These are phyloP conservation scores for Jasminum sambac DNA, from an alignment of 257 asterid genomes.

Conservation along the genomic window DNA sequence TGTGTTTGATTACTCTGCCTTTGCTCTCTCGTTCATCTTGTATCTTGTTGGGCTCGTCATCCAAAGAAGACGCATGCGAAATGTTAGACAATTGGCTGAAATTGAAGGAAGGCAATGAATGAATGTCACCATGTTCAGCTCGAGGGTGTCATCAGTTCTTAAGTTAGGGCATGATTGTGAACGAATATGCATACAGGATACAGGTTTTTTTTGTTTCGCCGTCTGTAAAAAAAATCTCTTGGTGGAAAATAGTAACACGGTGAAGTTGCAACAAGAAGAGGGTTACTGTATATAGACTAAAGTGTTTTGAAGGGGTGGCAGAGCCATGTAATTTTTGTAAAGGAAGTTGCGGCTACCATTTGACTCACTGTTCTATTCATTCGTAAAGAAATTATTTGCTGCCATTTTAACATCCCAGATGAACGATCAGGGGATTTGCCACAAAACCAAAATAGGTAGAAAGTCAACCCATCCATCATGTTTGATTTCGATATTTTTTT, in stretches of 20 bases:
- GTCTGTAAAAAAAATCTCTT: neutral
- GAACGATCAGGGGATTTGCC: too few relatives aligned
- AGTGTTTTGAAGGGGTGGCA: neutral
- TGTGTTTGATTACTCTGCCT: slow-evolving; percentile 57
- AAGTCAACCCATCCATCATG: too few relatives aligned
- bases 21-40: slow-evolving; percentile 47
- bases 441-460: too few relatives aligned
- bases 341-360: neutral
- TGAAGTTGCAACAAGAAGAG: neutral
- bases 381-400: too few relatives aligned
- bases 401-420: too few relatives aligned
- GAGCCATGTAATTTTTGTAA: neutral
- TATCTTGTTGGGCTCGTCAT: slow-evolving; percentile 47
- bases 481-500: too few relatives aligned
- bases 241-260: neutral
- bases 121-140: neutral
- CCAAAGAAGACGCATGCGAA: slow-evolving; percentile 51
- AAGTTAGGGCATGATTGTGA: neutral
- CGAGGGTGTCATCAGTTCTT: slow-evolving; percentile 9
- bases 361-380: too few relatives aligned
- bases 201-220: too few relatives aligned
- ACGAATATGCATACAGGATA: neutral
- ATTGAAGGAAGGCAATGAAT: slow-evolving; percentile 15
- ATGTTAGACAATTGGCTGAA: slow-evolving; percentile 50
- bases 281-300: neutral